These are phyloP conservation scores for Ampelocalamus luodianensis DNA, from an alignment of 176 grass and related monocot species.

Conservation along the genomic window DNA sequence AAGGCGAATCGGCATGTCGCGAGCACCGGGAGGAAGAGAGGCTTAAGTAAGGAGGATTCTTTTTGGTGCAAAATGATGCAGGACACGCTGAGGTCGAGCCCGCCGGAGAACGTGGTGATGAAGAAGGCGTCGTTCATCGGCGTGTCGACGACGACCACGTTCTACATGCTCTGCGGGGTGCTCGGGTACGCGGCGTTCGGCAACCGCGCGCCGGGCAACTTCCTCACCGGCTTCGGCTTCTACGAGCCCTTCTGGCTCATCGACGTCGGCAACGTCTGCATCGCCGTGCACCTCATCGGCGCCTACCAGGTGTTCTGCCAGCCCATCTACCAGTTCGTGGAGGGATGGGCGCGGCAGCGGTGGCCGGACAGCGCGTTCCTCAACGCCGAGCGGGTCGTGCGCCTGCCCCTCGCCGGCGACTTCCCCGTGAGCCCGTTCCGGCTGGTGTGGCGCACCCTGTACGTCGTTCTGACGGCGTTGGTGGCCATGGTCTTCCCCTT, in stretches of 20 bases:
- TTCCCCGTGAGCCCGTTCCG: constrained; percentile 64
- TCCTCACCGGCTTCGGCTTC: constrained; percentile 94
- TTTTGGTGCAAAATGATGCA: constrained; percentile 15
- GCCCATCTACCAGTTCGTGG: constrained; percentile 76
- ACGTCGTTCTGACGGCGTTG: constrained; percentile 65
- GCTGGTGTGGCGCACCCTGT: constrained; percentile 64
- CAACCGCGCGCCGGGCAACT: constrained; percentile 83
- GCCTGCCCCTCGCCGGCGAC: constrained; percentile 43
- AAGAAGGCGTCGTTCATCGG: constrained; percentile 85
- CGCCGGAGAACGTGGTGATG: constrained; percentile 91
- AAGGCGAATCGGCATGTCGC: too few relatives aligned
- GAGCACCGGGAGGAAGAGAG: too few relatives aligned
- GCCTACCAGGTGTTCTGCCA: constrained; percentile 99
- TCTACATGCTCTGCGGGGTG: constrained; percentile 94
- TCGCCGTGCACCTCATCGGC: constrained; percentile 81
- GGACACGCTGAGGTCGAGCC: constrained; percentile 88
- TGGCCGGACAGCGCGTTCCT: constrained; percentile 64
- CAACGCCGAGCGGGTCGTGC: constrained; percentile 47
- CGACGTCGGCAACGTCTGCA: constrained; percentile 87
- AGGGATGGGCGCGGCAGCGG: constrained; percentile 41
- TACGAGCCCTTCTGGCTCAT: constrained; percentile 97
- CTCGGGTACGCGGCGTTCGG: constrained; percentile 91
- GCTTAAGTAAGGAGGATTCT: not conserved
- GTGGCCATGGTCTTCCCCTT: constrained; percentile 81
- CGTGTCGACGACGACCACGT: constrained; percentile 73